These are phyloP conservation scores for Kandelia obovata DNA, from an alignment of 345 rosid species.

Conservation along the genomic window DNA sequence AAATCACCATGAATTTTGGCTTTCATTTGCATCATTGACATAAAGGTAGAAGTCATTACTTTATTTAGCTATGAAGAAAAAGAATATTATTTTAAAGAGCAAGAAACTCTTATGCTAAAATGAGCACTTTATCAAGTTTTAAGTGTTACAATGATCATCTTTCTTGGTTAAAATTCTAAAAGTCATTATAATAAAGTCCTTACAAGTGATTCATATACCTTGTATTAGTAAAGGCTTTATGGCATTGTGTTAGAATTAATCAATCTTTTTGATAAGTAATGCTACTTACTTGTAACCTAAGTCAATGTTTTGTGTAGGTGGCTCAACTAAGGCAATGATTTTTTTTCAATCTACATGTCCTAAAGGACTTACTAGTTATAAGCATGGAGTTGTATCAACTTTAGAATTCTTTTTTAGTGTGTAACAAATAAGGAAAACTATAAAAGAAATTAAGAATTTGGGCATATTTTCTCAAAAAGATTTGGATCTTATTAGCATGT, in stretches of 20 bases:
- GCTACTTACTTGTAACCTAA: conserved; percentile 4
- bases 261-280: background rate
- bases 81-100: conserved; percentile 30
- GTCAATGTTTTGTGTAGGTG: conserved; percentile 21
- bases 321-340: conserved; percentile 33
- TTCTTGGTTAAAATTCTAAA: background rate
- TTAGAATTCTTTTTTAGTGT: conserved; percentile 22
- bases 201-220: background rate
- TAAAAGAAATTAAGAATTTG: conserved; percentile 17
- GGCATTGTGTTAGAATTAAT: no score
- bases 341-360: conserved; percentile 32
- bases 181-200: background rate
- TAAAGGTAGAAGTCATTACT: conserved; percentile 34
- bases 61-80: conserved; percentile 33
- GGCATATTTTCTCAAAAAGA: conserved; percentile 32
- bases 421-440: background rate
- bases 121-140: background rate
- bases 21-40: conserved; percentile 2
- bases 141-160: background rate
- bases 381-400: conserved; percentile 29
- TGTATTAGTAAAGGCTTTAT: no score
- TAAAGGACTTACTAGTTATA: conserved; percentile 37
- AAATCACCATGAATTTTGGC: background rate
- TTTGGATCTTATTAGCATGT: no score
- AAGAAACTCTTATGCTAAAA: conserved; percentile 12